These are phyloP conservation scores for Luzula sylvatica DNA, from an alignment of 176 grass and related monocot genomes.

Conservation along the genomic window DNA sequence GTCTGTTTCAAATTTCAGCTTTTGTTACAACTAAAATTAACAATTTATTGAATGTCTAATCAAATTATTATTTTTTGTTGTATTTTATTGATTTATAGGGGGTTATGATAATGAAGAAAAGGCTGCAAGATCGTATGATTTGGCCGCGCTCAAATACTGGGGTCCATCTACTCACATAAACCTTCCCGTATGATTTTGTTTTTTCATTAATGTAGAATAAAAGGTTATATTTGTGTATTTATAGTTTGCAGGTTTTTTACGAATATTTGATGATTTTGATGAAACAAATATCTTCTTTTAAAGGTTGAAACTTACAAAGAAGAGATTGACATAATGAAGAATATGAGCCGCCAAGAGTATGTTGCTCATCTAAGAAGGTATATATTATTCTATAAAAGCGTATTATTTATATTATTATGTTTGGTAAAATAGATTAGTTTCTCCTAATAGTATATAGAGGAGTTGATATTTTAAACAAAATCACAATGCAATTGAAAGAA, in stretches of 20 bases:
- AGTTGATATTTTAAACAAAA: no score
- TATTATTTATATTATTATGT: background rate
- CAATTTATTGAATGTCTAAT: background rate
- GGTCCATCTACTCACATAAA: conserved; percentile 69
- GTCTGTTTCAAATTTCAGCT: background rate
- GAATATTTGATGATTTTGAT: background rate
- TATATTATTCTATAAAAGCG: no score
- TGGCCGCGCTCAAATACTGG: conserved; percentile 94
- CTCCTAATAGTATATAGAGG: no score
- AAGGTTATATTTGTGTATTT: background rate
- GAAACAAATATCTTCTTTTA: background rate
- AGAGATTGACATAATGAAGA: conserved; percentile 75
- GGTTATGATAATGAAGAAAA: conserved; percentile 97
- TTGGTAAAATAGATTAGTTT: no score
- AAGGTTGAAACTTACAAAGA: conserved; percentile 72
- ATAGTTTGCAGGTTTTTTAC: background rate
- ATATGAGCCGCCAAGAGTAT: conserved; percentile 81
- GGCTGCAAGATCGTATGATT: conserved; percentile 93
- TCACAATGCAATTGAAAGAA: background rate
- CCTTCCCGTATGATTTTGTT: conserved; percentile 51
- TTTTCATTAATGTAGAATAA: background rate
- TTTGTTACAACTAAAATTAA: background rate
- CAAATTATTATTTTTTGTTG: conserved; percentile 4
- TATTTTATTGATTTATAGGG: conserved; percentile 33
- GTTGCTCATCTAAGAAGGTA: conserved; percentile 90